Evolutionary conservation across 805 yeast genomes (phyloP), one percentile per base, ranked within the genome.

Genomic region (Pichia ethanolica): DNA sequence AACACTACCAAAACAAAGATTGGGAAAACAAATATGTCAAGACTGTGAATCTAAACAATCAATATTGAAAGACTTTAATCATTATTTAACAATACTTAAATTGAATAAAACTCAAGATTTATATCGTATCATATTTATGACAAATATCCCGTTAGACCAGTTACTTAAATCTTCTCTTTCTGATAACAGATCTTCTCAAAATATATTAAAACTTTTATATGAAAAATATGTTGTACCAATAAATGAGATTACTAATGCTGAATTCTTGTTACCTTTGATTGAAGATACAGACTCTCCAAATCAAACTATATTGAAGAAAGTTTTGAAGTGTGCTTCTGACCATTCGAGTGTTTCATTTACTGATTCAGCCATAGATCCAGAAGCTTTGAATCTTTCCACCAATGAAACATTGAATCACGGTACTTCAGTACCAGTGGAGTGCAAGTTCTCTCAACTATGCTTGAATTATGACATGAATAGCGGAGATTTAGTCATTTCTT

Each of bases 181-280:
- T 20, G 52, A 51, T 34, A 60, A 59, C 45, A 53, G 48, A 44
- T 58, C 65, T 1, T 49, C 59, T 5, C 53, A 56, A 27, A 56
- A 54, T 33, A 45, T 64, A 13, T 49, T 60, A 28, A 53, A 55
- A 35, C 53, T 53, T 46, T 47, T 64, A 11, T 64, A 64, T 45
- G 65, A 62, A 28, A 60, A 58, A 46, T 63, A 53, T 48, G 56
- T 62, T 39, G 55, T 61, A 35, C 62, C 66, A 10, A 63, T 63
- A 25, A 62, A 64, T 50, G 54, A 54, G 33, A 53, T 58, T 8
- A 59, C 68, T 1, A 64, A 64, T 25, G 57, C 63, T 26, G 67
- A 64, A 49, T 64, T 62, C 46, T 54, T 55, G 26, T 53, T 60
- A 40, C 55, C 57, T 4, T 30, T 41, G 6, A 53, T 49, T 35